Percentiles rank a stretch among this genome's conserved stretches.
Conservation (phyloP, 2,329 filamentous ascomycete species). For the Sphaerulina populicola region DNA sequence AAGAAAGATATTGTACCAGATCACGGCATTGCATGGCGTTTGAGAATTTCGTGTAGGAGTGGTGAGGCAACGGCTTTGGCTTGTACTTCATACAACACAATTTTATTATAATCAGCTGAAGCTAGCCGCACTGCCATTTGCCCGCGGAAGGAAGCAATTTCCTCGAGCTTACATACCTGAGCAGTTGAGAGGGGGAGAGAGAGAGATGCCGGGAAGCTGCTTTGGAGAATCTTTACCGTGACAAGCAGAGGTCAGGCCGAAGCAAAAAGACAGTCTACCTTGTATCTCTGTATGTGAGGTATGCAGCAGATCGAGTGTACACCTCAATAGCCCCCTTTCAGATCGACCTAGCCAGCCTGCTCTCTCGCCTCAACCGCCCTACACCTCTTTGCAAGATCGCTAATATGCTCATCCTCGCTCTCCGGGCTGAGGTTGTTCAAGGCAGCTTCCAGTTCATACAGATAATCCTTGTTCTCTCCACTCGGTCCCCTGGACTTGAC, state of each 20-base stretch:
- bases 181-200: too few species aligned
- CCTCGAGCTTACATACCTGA: too few species aligned
- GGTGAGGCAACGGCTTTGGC: neutral
- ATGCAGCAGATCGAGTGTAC: neutral
- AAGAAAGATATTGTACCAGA: conserved; percentile 3
- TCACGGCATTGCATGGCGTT: conserved; percentile 3
- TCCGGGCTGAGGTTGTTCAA: conserved; percentile 64
- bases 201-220: too few species aligned
- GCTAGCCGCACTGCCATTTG: neutral
- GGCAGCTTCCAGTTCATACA: conserved; percentile 69
- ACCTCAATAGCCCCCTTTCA: neutral
- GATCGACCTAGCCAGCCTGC: neutral
- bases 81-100: conserved; percentile 5
- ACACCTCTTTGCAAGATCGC: conserved; percentile 67
- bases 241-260: too few species aligned
- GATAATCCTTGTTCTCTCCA: conserved; percentile 82
- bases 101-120: neutral
- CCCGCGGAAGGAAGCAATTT: too few species aligned
- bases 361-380: conserved; percentile 49
- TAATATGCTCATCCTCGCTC: conserved; percentile 75
- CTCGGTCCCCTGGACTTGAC: conserved; percentile 68
- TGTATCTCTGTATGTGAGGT: neutral
- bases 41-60: neutral
- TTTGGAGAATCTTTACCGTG: too few species aligned
- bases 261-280: too few species aligned